Percentiles rank a stretch among this genome's conserved stretches.
phyloP scores from a whole-genome alignment of 192 early-diverging fungal genomes.

The Helicostylum pulchrum region DNA sequence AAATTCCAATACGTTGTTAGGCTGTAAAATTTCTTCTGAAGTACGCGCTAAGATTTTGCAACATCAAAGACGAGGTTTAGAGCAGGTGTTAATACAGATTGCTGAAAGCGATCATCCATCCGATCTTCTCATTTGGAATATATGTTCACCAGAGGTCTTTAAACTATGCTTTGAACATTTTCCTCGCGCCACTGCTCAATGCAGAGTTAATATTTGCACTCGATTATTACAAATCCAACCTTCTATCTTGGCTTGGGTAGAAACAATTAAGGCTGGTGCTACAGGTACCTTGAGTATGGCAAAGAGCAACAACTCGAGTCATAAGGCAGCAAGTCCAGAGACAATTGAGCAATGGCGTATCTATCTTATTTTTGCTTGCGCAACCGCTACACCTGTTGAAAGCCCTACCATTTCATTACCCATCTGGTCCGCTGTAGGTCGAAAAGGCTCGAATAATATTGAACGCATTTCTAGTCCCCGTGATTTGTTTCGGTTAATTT shows the following conservation, averaged over 20 bases:
- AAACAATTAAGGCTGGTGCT: constrained; percentile 44
- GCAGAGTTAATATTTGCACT: constrained; percentile 55
- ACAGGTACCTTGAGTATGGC: constrained; percentile 50
- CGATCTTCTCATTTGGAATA: constrained; percentile 65
- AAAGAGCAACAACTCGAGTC: constrained; percentile 35
- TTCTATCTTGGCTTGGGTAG: constrained; percentile 52
- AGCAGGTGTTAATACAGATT: constrained; percentile 54
- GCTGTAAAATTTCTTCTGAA: constrained; percentile 37
- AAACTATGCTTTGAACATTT: constrained; percentile 60
- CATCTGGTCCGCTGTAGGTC: constrained; percentile 36
- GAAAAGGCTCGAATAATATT: constrained; percentile 40
- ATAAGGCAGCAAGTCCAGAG: constrained; percentile 48
- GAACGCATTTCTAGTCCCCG: constrained; percentile 50
- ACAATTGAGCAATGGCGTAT: constrained; percentile 75
- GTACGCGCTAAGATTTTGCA: constrained; percentile 46
- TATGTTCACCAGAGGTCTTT: constrained; percentile 62
- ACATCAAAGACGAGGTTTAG: constrained; percentile 47
- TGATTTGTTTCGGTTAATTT: constrained; percentile 62
- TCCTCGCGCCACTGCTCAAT: constrained; percentile 41
- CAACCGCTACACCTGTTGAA: constrained; percentile 52
- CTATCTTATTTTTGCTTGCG: constrained; percentile 69
- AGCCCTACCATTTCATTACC: constrained; percentile 24
- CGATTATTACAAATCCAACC: constrained; percentile 64
- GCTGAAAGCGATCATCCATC: constrained; percentile 54
- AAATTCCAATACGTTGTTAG: constrained; percentile 40